phyloP scores from a whole-genome alignment of 129 eudicot genomes.

The Chrysanthemum seticuspe region DNA sequence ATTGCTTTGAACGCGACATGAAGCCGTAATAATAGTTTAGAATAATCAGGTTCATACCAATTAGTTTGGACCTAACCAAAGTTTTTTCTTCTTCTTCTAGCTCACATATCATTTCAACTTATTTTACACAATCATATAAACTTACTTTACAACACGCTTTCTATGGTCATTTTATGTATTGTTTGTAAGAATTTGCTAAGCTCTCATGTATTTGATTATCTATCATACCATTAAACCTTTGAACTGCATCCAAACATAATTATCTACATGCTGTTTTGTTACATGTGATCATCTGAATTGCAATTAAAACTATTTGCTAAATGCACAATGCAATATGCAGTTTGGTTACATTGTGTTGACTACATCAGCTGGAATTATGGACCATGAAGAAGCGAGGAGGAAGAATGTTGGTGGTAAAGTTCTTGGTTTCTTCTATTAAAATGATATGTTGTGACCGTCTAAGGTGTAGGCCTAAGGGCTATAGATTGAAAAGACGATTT shows the following conservation, averaged over 20 bases:
- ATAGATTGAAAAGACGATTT: constrained; percentile 18
- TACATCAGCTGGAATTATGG: constrained; percentile 81
- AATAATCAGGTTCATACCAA: background rate
- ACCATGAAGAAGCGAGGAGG: constrained; percentile 74
- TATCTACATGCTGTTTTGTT: background rate
- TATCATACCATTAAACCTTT: background rate
- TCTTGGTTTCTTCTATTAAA: constrained; percentile 70
- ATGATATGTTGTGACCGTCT: constrained; percentile 10
- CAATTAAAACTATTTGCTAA: background rate
- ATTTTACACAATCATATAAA: background rate
- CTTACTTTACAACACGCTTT: background rate
- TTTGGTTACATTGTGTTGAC: constrained; percentile 74
- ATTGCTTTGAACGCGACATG: background rate
- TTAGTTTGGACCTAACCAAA: background rate
- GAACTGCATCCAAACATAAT: background rate
- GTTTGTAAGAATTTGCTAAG: background rate
- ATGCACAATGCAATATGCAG: constrained; percentile 27
- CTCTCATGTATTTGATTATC: background rate
- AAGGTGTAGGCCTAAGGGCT: constrained; percentile 15
- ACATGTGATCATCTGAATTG: background rate
- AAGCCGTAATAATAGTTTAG: background rate
- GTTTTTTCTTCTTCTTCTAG: no score
- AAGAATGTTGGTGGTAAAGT: constrained; percentile 79
- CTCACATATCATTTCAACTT: background rate
- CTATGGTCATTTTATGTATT: background rate